These are phyloP conservation scores for Alternaria triticina DNA, from an alignment of 2,329 filamentous ascomycete genomes.

Conservation along the genomic window DNA sequence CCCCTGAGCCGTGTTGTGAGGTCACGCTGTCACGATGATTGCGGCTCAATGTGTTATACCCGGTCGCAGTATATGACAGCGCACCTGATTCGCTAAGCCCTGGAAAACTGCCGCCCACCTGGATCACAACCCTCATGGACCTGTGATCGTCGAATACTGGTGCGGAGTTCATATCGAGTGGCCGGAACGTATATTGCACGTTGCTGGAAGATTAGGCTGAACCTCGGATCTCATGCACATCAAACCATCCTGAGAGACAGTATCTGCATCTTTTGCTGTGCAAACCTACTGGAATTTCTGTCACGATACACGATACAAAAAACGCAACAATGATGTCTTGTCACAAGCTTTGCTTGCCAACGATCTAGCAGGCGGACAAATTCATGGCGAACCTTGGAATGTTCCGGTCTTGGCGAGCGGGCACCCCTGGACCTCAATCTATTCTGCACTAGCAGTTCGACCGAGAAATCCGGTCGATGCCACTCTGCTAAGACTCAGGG, in stretches of 20 bases:
- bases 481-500: slow-evolving; percentile 28
- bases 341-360: not conserved
- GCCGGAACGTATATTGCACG: slow-evolving; percentile 35
- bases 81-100: slow-evolving; percentile 17
- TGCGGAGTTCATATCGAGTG: slow-evolving; percentile 19
- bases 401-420: slow-evolving; percentile 7
- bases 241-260: slow-evolving; percentile 2
- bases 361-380: slow-evolving; percentile 1
- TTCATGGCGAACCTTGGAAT: slow-evolving; percentile 3
- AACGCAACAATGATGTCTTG: not conserved
- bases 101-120: slow-evolving; percentile 12
- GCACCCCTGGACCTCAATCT: slow-evolving; percentile 14
- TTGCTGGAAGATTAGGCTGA: slow-evolving; percentile 38
- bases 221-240: slow-evolving; percentile 19
- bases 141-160: slow-evolving; percentile 7
- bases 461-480: slow-evolving; percentile 30
- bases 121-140: slow-evolving; percentile 8
- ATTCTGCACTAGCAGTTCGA: slow-evolving; percentile 11
- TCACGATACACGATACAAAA: not conserved
- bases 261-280: not conserved
- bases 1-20: not conserved
- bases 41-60: slow-evolving; percentile 30
- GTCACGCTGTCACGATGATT: slow-evolving; percentile 9
- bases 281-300: not conserved
- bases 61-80: slow-evolving; percentile 12